These are phyloP conservation scores for Filobasidium floriforme DNA, from an alignment of 768 basidiomycete species.

Conservation along the genomic window DNA sequence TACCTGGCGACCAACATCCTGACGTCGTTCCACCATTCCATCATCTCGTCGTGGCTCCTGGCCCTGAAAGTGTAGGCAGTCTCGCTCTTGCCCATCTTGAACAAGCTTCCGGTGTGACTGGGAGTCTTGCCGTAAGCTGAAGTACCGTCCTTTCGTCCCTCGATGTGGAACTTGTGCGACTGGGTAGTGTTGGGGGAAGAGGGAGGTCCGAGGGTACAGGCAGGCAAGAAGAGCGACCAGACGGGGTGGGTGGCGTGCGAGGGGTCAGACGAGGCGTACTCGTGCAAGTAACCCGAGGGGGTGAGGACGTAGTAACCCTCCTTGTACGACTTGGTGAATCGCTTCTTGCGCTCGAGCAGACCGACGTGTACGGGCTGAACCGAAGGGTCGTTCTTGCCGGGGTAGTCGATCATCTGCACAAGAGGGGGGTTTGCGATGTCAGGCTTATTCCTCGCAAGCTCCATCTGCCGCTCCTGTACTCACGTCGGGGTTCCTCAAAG, in stretches of 20 bases:
- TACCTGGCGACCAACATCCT: constrained; percentile 88
- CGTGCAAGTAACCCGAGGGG: constrained; percentile 91
- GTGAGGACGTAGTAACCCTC: constrained; percentile 90
- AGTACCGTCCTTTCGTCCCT: constrained; percentile 73
- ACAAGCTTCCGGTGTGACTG: constrained; percentile 41
- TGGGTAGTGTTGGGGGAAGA: constrained; percentile 56
- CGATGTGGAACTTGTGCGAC: constrained; percentile 95
- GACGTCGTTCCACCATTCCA: constrained; percentile 99
- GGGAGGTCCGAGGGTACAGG: constrained; percentile 91
- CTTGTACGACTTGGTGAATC: constrained; percentile 76
- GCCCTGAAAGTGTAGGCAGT: constrained; percentile 81
- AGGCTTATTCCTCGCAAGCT: neutral
- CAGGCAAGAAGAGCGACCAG: constrained; percentile 84
- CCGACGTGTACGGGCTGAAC: constrained; percentile 82
- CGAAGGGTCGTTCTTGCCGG: constrained; percentile 79
- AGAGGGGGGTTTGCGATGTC: constrained; percentile 19
- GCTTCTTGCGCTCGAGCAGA: constrained; percentile 86
- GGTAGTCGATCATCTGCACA: constrained; percentile 59
- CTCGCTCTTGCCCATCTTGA: constrained; percentile 48
- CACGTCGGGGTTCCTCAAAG: constrained; percentile 52
- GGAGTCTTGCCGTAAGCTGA: constrained; percentile 50
- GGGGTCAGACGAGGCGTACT: constrained; percentile 73
- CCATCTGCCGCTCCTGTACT: neutral
- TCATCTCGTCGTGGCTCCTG: constrained; percentile 88
- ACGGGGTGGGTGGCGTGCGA: constrained; percentile 52